Evolutionary conservation across 2,329 filamentous ascomycete genomes (phyloP), one percentile per base, ranked within the genome.

Genomic region (Didymella glomerata): DNA sequence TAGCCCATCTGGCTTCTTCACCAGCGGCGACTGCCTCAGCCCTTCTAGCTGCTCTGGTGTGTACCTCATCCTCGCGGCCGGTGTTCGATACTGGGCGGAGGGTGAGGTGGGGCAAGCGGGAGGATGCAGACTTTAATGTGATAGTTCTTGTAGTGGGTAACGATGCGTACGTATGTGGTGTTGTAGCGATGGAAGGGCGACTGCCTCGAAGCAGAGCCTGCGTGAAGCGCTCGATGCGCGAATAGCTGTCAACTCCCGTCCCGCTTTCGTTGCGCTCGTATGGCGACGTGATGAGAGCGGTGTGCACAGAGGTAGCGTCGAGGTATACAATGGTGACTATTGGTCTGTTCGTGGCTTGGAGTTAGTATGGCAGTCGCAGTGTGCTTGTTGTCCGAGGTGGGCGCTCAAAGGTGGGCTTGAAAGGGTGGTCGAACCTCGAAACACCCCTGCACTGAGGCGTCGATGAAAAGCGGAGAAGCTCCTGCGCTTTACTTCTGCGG

Each of bases 11-110:
- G 94, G 94, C 79, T 91, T 96, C 69, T 85, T 82, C 73, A 93
- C 93, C 77, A 97, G 83, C 66, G 93, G 93, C 65, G 94, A 97
- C 60, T 90, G 84, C 78, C 89, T 87, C 71, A 98, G 82, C 76
- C 85, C 84, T 70, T 92, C 82, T 68, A 98, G 83, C 79, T 90
- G 85, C 65, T 93, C 91, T 78, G 86, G 83, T 63, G 90, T 85
- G 78, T 97, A 97, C 60, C 65, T 68, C 75, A 76, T 77, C 32
- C 56, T 72, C 47, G 56, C 56, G 48, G 57, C 48, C 48, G 40
- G 53, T 52, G 55, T 4, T 51, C 48, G 49, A 53, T 48, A 49
- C 50, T 46, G 48, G 49, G 51, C 50, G 51, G 46, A 61, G 54
- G 57, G 40, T n/a, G 45, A 48, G 61, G 65, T 52, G 62, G 67